Evolutionary conservation across 805 yeast genomes (phyloP).

Genomic region (Saturnispora saitoi): DNA sequence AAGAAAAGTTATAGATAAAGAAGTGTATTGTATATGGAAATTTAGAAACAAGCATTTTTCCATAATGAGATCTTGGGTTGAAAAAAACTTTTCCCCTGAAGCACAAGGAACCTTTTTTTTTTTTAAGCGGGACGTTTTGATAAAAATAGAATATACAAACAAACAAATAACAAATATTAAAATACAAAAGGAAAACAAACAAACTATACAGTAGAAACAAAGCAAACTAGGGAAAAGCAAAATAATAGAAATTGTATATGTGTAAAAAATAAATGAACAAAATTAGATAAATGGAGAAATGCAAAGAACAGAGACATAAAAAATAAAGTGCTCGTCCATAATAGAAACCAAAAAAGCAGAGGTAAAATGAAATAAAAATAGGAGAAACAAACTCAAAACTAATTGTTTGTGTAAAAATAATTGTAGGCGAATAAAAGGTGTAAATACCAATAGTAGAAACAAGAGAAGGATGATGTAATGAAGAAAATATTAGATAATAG

Average conservation of each 20-base stretch:
- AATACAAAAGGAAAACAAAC: not conserved
- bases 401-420: not conserved
- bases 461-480: not conserved
- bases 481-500: not conserved
- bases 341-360: not conserved
- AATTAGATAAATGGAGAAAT: not conserved
- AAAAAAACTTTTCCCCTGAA: not conserved
- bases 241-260: not conserved
- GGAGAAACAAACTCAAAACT: not conserved
- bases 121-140: not conserved
- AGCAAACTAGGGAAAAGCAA: not conserved
- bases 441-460: no score
- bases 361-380: not conserved
- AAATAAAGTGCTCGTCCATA: not conserved
- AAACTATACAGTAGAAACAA: not conserved
- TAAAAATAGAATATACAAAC: not conserved
- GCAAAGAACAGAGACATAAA: not conserved
- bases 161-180: not conserved
- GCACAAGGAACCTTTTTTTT: not conserved
- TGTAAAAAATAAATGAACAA: not conserved
- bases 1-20: no score
- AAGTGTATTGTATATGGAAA: no score
- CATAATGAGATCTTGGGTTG: not conserved
- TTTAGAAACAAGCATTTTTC: not conserved
- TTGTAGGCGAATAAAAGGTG: not conserved